Evolutionary conservation across 1,139 yeast genomes (phyloP).

Genomic region (Hansenula lynferdii): DNA sequence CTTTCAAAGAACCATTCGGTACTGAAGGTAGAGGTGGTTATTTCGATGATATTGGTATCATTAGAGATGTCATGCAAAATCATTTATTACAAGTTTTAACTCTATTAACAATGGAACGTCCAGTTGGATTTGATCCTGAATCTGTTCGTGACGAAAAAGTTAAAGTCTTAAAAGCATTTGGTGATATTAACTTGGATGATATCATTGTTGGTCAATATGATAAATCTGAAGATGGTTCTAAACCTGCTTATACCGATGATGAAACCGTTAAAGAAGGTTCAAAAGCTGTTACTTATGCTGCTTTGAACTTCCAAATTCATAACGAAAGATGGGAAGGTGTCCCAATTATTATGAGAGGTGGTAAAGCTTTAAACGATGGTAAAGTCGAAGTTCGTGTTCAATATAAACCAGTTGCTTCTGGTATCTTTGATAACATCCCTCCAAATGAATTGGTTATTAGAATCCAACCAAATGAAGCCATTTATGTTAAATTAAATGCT

Average conservation of each 20-base stretch:
- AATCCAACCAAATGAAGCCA: conserved; percentile 92
- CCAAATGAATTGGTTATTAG: conserved; percentile 92
- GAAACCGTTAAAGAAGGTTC: conserved; percentile 78
- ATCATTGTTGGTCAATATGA: conserved; percentile 85
- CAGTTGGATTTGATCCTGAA: conserved; percentile 85
- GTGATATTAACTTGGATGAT: conserved; percentile 60
- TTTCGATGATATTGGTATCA: conserved; percentile 91
- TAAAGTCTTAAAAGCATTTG: conserved; percentile 79
- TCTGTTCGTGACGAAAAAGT: conserved; percentile 96
- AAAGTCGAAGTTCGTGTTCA: conserved; percentile 94
- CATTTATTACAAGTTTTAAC: conserved; percentile 92
- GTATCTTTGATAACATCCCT: conserved; percentile 76
- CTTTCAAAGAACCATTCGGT: conserved; percentile 95
- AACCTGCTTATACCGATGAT: conserved; percentile 92
- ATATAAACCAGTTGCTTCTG: conserved; percentile 80
- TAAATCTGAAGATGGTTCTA: conserved; percentile 76
- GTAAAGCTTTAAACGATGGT: conserved; percentile 89
- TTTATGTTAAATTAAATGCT: conserved; percentile 86
- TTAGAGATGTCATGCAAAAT: conserved; percentile 98
- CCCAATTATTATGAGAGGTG: conserved; percentile 93
- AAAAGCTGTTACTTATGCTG: conserved; percentile 90
- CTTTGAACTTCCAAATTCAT: conserved; percentile 67
- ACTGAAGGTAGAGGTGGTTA: conserved; percentile 99
- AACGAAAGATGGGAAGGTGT: conserved; percentile 99
- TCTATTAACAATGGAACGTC: conserved; percentile 92